Conservation (phyloP, 129 eudicot genomes). For the Arctium minus region DNA sequence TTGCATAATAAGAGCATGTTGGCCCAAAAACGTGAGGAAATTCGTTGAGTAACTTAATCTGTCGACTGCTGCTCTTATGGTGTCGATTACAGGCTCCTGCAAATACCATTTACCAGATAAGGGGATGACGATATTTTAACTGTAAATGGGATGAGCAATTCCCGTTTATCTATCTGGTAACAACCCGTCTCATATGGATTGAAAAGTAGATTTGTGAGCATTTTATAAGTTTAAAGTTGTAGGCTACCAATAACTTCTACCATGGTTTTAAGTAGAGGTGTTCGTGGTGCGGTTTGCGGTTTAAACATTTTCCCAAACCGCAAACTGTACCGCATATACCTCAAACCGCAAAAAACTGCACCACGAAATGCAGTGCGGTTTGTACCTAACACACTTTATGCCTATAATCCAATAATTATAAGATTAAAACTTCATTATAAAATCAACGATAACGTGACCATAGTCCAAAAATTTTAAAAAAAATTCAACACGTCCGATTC, state of each 20-base stretch:
- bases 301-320: too few species aligned
- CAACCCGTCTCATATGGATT: neutral
- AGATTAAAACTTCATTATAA: too few species aligned
- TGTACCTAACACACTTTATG: too few species aligned
- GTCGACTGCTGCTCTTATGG: slow-evolving; percentile 67
- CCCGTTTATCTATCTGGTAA: neutral
- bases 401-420: too few species aligned
- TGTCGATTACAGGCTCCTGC: slow-evolving; percentile 89
- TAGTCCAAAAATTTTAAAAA: too few species aligned
- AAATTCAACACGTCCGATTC: too few species aligned
- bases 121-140: neutral
- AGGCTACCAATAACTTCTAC: neutral
- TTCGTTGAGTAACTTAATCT: slow-evolving; percentile 73
- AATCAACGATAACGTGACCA: too few species aligned
- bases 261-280: neutral
- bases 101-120: slow-evolving; percentile 16
- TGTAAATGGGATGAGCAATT: neutral
- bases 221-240: neutral
- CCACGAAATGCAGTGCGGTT: too few species aligned
- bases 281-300: too few species aligned
- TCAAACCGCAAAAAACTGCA: too few species aligned
- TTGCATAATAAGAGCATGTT: slow-evolving; percentile 90
- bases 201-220: neutral
- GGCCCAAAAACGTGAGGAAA: slow-evolving; percentile 71
- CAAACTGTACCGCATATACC: too few species aligned